Percentiles rank a stretch among this genome's conserved stretches.
phyloP scores from a whole-genome alignment of 345 rosid genomes.

The Cardamine occulta region DNA sequence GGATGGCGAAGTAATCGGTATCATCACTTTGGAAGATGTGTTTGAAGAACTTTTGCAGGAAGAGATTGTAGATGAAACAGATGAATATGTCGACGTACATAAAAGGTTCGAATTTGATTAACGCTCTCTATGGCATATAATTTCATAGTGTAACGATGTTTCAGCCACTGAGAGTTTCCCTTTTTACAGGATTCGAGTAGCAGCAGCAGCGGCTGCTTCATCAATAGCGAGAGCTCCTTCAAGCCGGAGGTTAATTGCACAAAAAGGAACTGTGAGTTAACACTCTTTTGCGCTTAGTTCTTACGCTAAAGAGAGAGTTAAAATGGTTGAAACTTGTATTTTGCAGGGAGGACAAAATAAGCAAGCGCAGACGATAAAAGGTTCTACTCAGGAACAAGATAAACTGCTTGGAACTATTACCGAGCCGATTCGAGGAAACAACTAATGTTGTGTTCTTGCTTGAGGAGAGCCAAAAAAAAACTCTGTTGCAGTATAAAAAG shows the following conservation, averaged over 20 bases:
- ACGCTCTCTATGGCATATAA: not conserved
- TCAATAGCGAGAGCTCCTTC: conserved; percentile 95
- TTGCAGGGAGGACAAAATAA: conserved; percentile 42
- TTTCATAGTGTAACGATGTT: not conserved
- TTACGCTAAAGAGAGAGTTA: not conserved
- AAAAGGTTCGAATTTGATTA: conserved; percentile 56
- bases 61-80: conserved; percentile 98
- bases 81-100: conserved; percentile 96
- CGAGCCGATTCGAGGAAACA: conserved; percentile 29
- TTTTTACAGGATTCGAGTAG: conserved; percentile 84
- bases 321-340: not conserved
- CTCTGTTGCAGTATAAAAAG: conserved; percentile 14
- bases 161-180: not conserved
- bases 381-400: conserved; percentile 33
- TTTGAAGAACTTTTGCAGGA: conserved; percentile 97
- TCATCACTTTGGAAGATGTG: conserved; percentile 96
- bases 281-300: not conserved
- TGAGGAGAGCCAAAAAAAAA: not conserved
- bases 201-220: conserved; percentile 93
- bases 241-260: conserved; percentile 68
- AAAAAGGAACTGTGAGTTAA: conserved; percentile 42
- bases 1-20: conserved; percentile 93
- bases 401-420: conserved; percentile 32
- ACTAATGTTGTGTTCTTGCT: conserved; percentile 25
- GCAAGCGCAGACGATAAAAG: conserved; percentile 35